Evolutionary conservation across 345 rosid species (phyloP).

Genomic region (Passiflora organensis): DNA sequence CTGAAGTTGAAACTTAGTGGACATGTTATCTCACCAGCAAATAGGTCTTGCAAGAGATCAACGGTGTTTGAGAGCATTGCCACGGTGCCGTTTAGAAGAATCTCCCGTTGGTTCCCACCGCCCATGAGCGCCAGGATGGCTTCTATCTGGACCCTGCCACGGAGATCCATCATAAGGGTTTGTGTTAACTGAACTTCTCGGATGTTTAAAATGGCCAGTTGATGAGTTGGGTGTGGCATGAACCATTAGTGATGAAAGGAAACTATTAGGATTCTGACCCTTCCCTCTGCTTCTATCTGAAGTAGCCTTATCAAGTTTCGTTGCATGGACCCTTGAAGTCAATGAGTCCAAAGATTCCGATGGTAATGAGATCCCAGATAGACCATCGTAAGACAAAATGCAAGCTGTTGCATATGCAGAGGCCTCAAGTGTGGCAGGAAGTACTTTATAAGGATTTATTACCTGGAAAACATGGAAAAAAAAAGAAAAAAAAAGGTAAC

Average conservation of each 20-base stretch:
- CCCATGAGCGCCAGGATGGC: slow-evolving; percentile 16
- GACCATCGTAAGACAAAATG: slow-evolving; percentile 60
- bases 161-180: slow-evolving; percentile 7
- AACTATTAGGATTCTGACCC: slow-evolving; percentile 14
- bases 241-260: slow-evolving; percentile 20
- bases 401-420: slow-evolving; percentile 49
- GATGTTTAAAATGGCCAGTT: background rate
- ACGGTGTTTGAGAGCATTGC: slow-evolving; percentile 12
- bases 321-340: slow-evolving; percentile 40
- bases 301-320: slow-evolving; percentile 31
- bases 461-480: slow-evolving; percentile 40
- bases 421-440: slow-evolving; percentile 67
- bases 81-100: slow-evolving; percentile 36
- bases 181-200: background rate
- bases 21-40: no score
- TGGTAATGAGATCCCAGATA: slow-evolving; percentile 38
- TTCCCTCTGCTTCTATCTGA: slow-evolving; percentile 8
- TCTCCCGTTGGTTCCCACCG: slow-evolving; percentile 21
- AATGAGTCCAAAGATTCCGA: slow-evolving; percentile 34
- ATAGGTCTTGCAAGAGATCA: background rate
- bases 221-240: background rate
- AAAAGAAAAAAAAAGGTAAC: slow-evolving; percentile 2
- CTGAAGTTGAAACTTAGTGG: no score
- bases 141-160: slow-evolving; percentile 12
- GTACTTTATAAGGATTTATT: slow-evolving; percentile 42